Evolutionary conservation across 2,329 filamentous ascomycete species (phyloP).

Genomic region (Cordyceps sp.): DNA sequence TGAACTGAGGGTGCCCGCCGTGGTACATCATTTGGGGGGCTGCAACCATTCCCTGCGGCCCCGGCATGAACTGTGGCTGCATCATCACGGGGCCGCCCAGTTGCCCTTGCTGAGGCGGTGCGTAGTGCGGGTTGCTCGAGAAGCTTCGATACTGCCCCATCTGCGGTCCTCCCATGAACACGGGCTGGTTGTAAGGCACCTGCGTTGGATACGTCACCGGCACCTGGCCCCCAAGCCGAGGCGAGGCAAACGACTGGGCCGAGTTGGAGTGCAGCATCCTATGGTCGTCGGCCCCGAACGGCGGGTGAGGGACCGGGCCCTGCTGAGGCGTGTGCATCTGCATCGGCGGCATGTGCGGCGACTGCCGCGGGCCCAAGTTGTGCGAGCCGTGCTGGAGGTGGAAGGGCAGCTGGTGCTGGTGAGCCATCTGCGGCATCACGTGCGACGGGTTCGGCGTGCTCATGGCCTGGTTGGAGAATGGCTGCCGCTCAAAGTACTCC

Average conservation of each 20-base stretch:
- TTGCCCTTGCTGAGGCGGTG: constrained; percentile 49
- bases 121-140: constrained; percentile 54
- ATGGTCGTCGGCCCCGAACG: constrained; percentile 65
- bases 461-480: constrained; percentile 37
- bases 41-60: constrained; percentile 51
- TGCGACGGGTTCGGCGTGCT: constrained; percentile 55
- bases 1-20: constrained; percentile 45
- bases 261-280: constrained; percentile 80
- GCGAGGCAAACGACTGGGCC: constrained; percentile 72
- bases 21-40: constrained; percentile 78
- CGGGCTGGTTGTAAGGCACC: constrained; percentile 54
- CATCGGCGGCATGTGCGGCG: constrained; percentile 62
- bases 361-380: constrained; percentile 49
- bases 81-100: constrained; percentile 78
- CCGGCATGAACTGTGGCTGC: constrained; percentile 56
- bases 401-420: constrained; percentile 70
- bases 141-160: constrained; percentile 56
- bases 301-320: constrained; percentile 43
- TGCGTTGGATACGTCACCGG: constrained; percentile 57
- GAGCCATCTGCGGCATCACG: constrained; percentile 55
- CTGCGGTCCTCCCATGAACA: constrained; percentile 58
- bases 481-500: constrained; percentile 60
- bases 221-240: constrained; percentile 55
- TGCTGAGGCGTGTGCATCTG: constrained; percentile 63
- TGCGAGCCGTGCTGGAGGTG: constrained; percentile 64